Evolutionary conservation across 2,329 filamentous ascomycete genomes (phyloP).

Genomic region (Leptosphaerulina australis): DNA sequence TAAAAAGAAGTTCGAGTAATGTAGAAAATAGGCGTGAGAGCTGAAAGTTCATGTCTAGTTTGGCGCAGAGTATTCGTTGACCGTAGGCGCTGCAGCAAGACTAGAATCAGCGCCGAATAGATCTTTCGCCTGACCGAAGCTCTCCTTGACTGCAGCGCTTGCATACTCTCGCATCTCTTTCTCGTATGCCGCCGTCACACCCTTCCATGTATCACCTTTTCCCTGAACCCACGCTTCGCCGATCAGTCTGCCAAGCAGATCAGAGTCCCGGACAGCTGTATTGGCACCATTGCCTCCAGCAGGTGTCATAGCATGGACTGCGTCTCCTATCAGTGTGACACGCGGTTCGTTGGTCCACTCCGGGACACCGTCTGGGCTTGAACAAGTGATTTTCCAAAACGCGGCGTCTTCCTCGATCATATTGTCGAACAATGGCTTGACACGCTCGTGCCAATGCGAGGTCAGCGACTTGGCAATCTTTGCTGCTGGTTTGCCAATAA

Average conservation of each 20-base stretch:
- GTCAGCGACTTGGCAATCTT: constrained; percentile 63
- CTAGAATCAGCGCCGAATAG: constrained; percentile 30
- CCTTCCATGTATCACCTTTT: constrained; percentile 33
- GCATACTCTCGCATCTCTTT: constrained; percentile 48
- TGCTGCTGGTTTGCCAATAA: constrained; percentile 63
- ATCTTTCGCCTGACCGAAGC: constrained; percentile 52
- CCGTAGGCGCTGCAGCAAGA: constrained; percentile 17
- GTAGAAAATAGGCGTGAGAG: no score
- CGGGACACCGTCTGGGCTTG: constrained; percentile 64
- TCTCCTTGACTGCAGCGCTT: constrained; percentile 54
- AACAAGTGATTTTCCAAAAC: constrained; percentile 72
- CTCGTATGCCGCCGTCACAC: constrained; percentile 48
- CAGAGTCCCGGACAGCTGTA: constrained; percentile 53
- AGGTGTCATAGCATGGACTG: constrained; percentile 55
- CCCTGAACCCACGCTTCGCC: constrained; percentile 34
- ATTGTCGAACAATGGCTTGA: constrained; percentile 64
- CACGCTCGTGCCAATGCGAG: constrained; percentile 60
- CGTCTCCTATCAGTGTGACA: constrained; percentile 54
- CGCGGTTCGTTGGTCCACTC: constrained; percentile 64
- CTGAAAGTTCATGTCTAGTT: no score
- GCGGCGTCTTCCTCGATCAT: constrained; percentile 64
- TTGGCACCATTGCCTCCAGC: constrained; percentile 56
- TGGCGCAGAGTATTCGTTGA: constrained; percentile 29
- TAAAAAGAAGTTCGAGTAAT: no score
- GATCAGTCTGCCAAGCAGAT: constrained; percentile 49